These are phyloP conservation scores for Penicillium nucicola DNA, from an alignment of 495 filamentous ascomycete species.

Conservation along the genomic window DNA sequence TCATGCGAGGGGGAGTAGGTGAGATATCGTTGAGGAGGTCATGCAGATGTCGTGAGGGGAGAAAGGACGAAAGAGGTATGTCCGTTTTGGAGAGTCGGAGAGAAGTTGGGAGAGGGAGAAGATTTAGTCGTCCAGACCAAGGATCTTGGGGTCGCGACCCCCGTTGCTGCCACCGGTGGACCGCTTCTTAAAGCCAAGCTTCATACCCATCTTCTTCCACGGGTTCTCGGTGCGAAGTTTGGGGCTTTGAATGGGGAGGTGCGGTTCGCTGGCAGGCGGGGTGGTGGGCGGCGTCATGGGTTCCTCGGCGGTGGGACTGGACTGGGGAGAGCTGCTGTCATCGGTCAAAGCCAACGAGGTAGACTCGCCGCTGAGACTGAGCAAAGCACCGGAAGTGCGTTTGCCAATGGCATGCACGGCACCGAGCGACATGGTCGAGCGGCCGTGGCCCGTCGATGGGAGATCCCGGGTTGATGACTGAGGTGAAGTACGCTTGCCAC, in stretches of 20 bases:
- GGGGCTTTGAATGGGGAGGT: conserved; percentile 50
- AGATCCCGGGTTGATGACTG: conserved; percentile 41
- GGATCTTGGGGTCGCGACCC: conserved; percentile 31
- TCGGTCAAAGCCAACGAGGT: conserved; percentile 40
- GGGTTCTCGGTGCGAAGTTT: conserved; percentile 53
- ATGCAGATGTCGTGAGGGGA: conserved; percentile 1
- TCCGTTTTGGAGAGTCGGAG: neutral
- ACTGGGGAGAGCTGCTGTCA: conserved; percentile 44
- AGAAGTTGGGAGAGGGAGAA: neutral
- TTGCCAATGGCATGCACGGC: conserved; percentile 33
- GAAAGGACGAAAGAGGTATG: neutral
- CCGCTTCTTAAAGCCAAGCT: conserved; percentile 67
- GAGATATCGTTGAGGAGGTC: conserved; percentile 4
- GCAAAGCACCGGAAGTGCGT: conserved; percentile 34
- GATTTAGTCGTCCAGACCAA: conserved; percentile 33
- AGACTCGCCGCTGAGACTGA: conserved; percentile 39
- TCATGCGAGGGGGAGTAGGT: conserved; percentile 11
- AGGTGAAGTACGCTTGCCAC: conserved; percentile 41
- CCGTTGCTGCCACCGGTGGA: conserved; percentile 30
- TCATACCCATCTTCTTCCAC: conserved; percentile 85
- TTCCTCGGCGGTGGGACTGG: conserved; percentile 50
- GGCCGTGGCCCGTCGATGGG: conserved; percentile 21
- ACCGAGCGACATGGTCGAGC: conserved; percentile 33
- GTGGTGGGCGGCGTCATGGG: conserved; percentile 90
- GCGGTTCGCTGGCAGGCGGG: conserved; percentile 64